Base-by-base conservation (phyloP, 2,329 filamentous ascomycete species). In the Gaeumannomyces tritici region DNA sequence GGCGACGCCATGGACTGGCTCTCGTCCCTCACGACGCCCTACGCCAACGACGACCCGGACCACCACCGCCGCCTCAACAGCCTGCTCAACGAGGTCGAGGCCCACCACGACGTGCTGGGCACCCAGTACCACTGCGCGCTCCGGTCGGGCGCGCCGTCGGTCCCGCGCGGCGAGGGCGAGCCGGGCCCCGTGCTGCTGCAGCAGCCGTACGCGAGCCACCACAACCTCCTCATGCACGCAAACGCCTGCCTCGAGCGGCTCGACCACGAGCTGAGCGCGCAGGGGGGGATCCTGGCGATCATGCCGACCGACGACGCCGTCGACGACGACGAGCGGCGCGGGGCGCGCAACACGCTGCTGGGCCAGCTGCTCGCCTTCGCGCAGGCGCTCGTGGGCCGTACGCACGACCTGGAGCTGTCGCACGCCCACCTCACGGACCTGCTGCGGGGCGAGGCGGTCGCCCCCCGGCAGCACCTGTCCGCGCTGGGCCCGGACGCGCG, bases 161-260 rank as follows among this genome's bases (percentile, higher is more conserved):
- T n/a, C 66, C 62, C 56, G 65, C 64, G 65, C 61, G 68, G n/a
- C 65, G 69, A 29, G 28, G 57, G 12, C 60, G 63, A 18, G 70
- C 70, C 54, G 54, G 67, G 63, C 12, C 70, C 67, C 29, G 65
- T 64, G 31, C n/a, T n/a, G n/a, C n/a, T n/a, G n/a, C n/a, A n/a
- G n/a, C n/a, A n/a, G n/a, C 79, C 77, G 4, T 82, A 78, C 63
- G 74, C 75, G 59, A 77, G 73, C 61, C 80, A 83, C 65, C 73
- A 79, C 65, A 76, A 75, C 35, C 76, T 86, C 21, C 72, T 84
- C 31, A 75, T 77, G 73, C 84, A 86, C 69, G 83, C 83, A 64
- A 86, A 86, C 68, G 77, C 80, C 63, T 81, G 83, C 60, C 79
- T 87, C 7, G 83, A 86, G 72, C 75, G 81, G 2, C 77, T 87